Conservation (phyloP, 2,329 filamentous ascomycete species). For the Aspergillus hortae region DNA sequence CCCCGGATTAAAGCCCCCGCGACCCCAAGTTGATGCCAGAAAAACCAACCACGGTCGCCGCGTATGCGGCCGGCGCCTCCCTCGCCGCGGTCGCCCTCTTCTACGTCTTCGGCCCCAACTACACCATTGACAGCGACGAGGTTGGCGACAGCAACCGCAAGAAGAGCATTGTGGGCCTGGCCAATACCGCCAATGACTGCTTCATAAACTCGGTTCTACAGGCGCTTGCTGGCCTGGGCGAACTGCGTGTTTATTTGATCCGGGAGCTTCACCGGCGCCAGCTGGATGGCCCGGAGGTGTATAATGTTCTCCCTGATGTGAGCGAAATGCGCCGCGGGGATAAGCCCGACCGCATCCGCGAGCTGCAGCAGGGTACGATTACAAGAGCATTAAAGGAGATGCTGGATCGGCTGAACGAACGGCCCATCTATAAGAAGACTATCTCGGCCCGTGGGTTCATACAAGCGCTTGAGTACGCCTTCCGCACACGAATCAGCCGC, state of each 20-base stretch:
- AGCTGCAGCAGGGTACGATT: constrained; percentile 74
- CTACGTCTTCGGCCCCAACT: constrained; percentile 97
- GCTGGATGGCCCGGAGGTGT: constrained; percentile 74
- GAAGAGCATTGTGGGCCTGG: constrained; percentile 82
- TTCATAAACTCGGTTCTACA: constrained; percentile 97
- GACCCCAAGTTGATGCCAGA: constrained; percentile 63
- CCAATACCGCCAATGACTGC: constrained; percentile 91
- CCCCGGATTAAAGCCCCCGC: neutral
- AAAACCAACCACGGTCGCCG: constrained; percentile 76
- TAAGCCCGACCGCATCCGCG: constrained; percentile 49
- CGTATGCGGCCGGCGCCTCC: constrained; percentile 92
- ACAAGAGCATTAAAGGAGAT: constrained; percentile 89
- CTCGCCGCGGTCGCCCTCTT: constrained; percentile 91
- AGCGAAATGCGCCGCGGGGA: constrained; percentile 35
- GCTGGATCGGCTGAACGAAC: constrained; percentile 86
- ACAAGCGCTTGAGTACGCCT: constrained; percentile 75
- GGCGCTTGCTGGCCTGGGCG: constrained; percentile 82
- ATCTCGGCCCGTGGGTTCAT: constrained; percentile 87
- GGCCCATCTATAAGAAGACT: constrained; percentile 89
- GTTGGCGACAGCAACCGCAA: constrained; percentile 61
- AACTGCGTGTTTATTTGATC: constrained; percentile 87
- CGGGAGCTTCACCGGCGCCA: constrained; percentile 80
- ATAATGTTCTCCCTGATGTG: constrained; percentile 57
- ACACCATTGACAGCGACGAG: constrained; percentile 82
- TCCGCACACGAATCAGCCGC: constrained; percentile 83